These are phyloP conservation scores for grape (Vitis vinifera) DNA, from an alignment of 164 flowering plant species.

Conservation along the genomic window DNA sequence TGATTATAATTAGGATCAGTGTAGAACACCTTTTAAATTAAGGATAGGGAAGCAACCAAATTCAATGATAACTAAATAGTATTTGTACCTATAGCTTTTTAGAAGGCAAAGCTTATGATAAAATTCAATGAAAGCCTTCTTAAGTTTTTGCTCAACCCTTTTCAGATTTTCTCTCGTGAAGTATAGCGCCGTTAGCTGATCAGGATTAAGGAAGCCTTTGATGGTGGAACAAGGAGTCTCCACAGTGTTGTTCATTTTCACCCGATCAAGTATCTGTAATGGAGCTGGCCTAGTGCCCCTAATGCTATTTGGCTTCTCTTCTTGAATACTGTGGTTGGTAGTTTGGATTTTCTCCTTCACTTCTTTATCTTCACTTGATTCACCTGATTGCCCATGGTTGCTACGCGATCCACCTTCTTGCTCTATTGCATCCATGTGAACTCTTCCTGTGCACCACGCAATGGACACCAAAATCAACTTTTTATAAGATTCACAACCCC, in stretches of 20 bases:
- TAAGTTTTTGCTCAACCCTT: conserved; percentile 27
- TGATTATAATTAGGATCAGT: too few species aligned
- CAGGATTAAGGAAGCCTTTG: conserved; percentile 19
- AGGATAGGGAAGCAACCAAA: too few species aligned
- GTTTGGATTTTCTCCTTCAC: conserved; percentile 1
- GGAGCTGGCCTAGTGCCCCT: conserved; percentile 33
- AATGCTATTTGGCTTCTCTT: conserved; percentile 1
- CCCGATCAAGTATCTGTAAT: conserved; percentile 34
- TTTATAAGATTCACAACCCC: background rate
- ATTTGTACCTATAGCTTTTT: conserved; percentile 28
- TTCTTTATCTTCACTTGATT: conserved; percentile 10
- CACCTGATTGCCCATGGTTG: conserved; percentile 6
- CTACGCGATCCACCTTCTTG: conserved; percentile 13
- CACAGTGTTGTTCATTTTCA: conserved; percentile 27
- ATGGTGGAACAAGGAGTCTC: conserved; percentile 51
- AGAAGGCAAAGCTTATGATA: conserved; percentile 35
- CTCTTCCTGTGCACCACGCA: conserved; percentile 17
- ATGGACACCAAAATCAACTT: background rate
- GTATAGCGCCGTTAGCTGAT: conserved; percentile 13
- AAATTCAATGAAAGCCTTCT: conserved; percentile 27
- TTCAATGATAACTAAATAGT: too few species aligned
- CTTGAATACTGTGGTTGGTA: background rate
- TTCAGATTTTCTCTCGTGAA: conserved; percentile 34
- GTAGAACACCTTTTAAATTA: too few species aligned
- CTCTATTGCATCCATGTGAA: conserved; percentile 27